Percentiles rank a stretch among this genome's conserved stretches.
Conservation (phyloP, 495 filamentous ascomycete genomes). For the Chaetomium tenue region DNA sequence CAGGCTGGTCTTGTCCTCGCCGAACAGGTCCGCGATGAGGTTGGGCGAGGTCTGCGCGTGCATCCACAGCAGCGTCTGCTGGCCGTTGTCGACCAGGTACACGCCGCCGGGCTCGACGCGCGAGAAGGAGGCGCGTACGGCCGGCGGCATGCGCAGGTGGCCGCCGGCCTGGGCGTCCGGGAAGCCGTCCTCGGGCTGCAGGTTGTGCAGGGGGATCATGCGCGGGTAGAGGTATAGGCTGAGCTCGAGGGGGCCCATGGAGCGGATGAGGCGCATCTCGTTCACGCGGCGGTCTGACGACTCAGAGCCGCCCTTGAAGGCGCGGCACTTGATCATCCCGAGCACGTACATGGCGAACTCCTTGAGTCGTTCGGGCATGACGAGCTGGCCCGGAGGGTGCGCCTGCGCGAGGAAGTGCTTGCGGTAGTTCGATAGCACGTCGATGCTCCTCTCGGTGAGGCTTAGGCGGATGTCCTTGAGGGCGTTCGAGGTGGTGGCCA, state of each 20-base stretch:
- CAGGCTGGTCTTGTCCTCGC: conserved; percentile 68
- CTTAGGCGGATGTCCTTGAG: conserved; percentile 84
- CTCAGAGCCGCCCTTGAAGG: conserved; percentile 91
- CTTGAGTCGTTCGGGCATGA: conserved; percentile 93
- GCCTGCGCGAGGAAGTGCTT: conserved; percentile 78
- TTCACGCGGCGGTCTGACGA: conserved; percentile 88
- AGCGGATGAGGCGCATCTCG: conserved; percentile 85
- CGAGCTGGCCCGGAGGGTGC: conserved; percentile 88
- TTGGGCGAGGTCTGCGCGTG: conserved; percentile 75
- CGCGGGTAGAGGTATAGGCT: conserved; percentile 93
- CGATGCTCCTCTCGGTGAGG: conserved; percentile 88
- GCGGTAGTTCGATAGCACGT: conserved; percentile 89
- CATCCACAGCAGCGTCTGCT: conserved; percentile 85
- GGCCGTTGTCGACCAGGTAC: conserved; percentile 98
- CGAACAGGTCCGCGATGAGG: conserved; percentile 87
- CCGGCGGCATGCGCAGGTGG: conserved; percentile 75
- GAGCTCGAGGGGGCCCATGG: conserved; percentile 80
- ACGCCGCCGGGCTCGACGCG: conserved; percentile 90
- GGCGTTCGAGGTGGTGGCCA: conserved; percentile 62
- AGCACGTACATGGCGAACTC: conserved; percentile 98
- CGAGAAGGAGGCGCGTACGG: conserved; percentile 80
- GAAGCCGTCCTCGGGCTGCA: conserved; percentile 84
- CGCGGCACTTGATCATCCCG: conserved; percentile 84
- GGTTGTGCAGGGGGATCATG: conserved; percentile 87
- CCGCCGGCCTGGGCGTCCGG: conserved; percentile 74